Evolutionary conservation across 2,329 filamentous ascomycete species (phyloP).

Genomic region (Verticillium longisporum): DNA sequence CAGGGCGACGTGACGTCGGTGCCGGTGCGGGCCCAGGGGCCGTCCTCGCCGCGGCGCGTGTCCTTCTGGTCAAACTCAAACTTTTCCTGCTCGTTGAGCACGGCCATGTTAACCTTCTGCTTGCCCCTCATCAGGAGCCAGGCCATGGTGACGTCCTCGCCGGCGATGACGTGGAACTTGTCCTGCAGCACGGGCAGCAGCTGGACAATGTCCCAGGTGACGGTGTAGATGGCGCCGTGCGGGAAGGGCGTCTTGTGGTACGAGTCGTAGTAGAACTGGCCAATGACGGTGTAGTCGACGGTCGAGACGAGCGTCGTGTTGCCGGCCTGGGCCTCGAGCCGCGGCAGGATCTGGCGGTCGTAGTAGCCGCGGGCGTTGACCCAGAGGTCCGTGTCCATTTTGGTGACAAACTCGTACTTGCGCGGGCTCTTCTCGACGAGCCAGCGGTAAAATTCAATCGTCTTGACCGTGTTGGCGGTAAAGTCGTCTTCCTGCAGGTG

Average conservation of each 20-base stretch:
- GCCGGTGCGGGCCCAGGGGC: conserved; percentile 17
- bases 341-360: conserved; percentile 17
- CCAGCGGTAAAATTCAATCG: conserved; percentile 24
- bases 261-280: conserved; percentile 18
- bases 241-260: conserved; percentile 18
- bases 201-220: conserved; percentile 24
- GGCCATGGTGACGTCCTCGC: conserved; percentile 22
- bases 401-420: conserved; percentile 22
- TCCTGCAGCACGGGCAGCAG: conserved; percentile 18
- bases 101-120: conserved; percentile 27
- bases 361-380: conserved; percentile 23
- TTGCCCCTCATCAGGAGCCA: conserved; percentile 18
- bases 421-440: conserved; percentile 12
- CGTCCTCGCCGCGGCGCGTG: conserved; percentile 15
- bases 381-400: conserved; percentile 24
- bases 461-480: conserved; percentile 25
- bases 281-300: conserved; percentile 19
- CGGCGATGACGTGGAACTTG: conserved; percentile 16
- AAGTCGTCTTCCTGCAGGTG: conserved; percentile 20
- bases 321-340: conserved; percentile 10
- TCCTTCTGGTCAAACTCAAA: conserved; percentile 22
- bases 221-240: conserved; percentile 25
- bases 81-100: conserved; percentile 16
- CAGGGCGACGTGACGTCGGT: conserved; percentile 16
- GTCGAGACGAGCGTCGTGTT: conserved; percentile 6